phyloP scores from a whole-genome alignment of 2,329 filamentous ascomycete genomes.

The Colletotrichum costaricense region DNA sequence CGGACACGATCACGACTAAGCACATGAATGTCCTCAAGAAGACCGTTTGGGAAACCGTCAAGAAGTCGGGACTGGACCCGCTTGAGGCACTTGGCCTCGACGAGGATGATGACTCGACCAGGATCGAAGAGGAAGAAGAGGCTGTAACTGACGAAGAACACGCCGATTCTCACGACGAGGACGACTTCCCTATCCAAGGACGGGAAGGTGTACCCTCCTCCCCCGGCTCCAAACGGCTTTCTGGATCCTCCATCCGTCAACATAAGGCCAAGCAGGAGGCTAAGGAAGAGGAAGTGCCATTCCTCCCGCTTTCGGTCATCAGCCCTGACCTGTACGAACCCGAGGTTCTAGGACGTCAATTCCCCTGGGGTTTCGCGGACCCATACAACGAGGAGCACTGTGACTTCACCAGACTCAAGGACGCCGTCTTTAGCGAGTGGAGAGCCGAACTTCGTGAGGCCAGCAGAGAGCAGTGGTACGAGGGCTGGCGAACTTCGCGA shows the following conservation, averaged over 20 bases:
- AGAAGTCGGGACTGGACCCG: slow-evolving; percentile 87
- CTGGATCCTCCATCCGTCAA: slow-evolving; percentile 57
- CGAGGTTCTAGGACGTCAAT: slow-evolving; percentile 82
- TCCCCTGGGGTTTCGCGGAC: slow-evolving; percentile 97
- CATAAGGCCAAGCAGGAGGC: slow-evolving; percentile 57
- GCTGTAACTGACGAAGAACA: slow-evolving; percentile 45
- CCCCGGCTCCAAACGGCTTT: slow-evolving; percentile 56
- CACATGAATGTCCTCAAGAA: slow-evolving; percentile 95
- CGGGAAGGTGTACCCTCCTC: slow-evolving; percentile 45
- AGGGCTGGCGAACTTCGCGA: slow-evolving; percentile 87
- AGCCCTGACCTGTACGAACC: slow-evolving; percentile 93
- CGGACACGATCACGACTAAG: slow-evolving; percentile 93
- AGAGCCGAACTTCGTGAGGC: slow-evolving; percentile 89
- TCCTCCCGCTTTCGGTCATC: slow-evolving; percentile 90
- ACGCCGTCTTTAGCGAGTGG: slow-evolving; percentile 95
- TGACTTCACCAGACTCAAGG: slow-evolving; percentile 91
- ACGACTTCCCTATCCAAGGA: slow-evolving; percentile 54
- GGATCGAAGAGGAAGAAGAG: slow-evolving; percentile 69
- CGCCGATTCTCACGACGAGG: slow-evolving; percentile 42
- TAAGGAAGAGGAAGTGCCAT: slow-evolving; percentile 69
- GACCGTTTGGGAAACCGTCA: slow-evolving; percentile 88
- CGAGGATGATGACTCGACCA: slow-evolving; percentile 71
- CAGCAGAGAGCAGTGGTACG: slow-evolving; percentile 93
- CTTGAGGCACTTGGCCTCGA: slow-evolving; percentile 87
- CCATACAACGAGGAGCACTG: slow-evolving; percentile 93